phyloP scores from a whole-genome alignment of 192 early-diverging fungal genomes.

The Tieghemiomyces parasiticus region DNA sequence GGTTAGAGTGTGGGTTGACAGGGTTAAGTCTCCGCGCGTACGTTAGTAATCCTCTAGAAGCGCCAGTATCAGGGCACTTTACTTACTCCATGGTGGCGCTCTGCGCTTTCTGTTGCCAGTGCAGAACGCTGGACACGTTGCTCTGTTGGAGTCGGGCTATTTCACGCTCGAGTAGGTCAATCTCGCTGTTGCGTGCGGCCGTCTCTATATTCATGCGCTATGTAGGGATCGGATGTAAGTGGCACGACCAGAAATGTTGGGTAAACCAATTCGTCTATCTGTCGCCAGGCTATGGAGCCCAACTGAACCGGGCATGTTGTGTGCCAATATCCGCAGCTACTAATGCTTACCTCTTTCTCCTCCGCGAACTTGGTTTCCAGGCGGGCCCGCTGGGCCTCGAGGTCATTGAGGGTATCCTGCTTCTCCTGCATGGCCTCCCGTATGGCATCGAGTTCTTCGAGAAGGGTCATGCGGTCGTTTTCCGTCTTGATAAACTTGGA shows the following conservation, averaged over 20 bases:
- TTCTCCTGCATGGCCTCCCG: conserved; percentile 21
- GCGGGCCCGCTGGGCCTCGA: conserved; percentile 18
- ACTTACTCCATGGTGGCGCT: conserved; percentile 9
- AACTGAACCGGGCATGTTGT: no score
- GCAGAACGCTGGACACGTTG: background rate
- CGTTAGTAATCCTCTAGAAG: no score
- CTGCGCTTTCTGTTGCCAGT: conserved; percentile 11
- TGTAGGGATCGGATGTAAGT: no score
- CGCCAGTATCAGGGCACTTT: no score
- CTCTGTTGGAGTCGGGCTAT: conserved; percentile 5
- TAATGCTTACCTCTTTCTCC: conserved; percentile 32
- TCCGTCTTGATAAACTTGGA: conserved; percentile 14
- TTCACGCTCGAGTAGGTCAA: conserved; percentile 1
- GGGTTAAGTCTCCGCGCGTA: no score
- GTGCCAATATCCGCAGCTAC: no score
- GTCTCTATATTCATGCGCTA: conserved; percentile 10
- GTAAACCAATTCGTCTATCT: no score
- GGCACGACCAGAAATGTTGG: no score
- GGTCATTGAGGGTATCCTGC: conserved; percentile 22
- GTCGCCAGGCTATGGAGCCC: no score
- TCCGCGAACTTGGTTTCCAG: conserved; percentile 24
- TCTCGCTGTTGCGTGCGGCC: conserved; percentile 1
- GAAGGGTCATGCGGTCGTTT: conserved; percentile 27
- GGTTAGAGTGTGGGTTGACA: no score
- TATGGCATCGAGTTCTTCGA: conserved; percentile 29